Conservation (phyloP, 148 eudicot genomes). For the Polygonum aviculare region DNA sequence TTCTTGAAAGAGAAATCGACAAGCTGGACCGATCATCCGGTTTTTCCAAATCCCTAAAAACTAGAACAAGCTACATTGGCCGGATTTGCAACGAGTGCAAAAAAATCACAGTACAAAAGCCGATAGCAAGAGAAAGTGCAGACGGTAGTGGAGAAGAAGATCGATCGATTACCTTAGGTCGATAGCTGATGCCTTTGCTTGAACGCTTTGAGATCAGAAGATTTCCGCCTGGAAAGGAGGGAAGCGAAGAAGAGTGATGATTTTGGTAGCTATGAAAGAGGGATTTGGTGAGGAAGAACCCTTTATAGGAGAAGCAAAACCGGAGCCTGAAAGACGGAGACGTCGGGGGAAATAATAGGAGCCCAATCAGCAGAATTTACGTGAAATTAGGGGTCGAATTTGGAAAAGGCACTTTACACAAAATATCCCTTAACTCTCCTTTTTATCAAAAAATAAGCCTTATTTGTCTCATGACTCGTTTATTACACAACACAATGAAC, state of each 20-base stretch:
- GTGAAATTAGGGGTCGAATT: neutral
- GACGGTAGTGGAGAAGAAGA: neutral
- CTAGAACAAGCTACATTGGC: neutral
- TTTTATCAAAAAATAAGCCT: neutral
- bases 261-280: neutral
- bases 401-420: neutral
- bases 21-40: conserved; percentile 1
- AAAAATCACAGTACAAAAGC: neutral
- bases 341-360: neutral
- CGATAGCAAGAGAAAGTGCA: neutral
- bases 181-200: neutral
- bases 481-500: too few relatives aligned
- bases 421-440: neutral
- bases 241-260: conserved; percentile 6
- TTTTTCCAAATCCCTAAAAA: conserved; percentile 2
- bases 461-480: too few relatives aligned
- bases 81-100: neutral
- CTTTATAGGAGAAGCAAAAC: conserved; percentile 7
- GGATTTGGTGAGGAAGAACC: conserved; percentile 1
- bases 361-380: neutral
- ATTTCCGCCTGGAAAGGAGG: neutral
- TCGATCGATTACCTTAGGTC: conserved; percentile 3
- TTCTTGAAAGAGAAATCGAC: neutral
- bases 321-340: neutral
- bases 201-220: neutral